Conservation (phyloP, 768 basidiomycete species). For the Tephrocybe rancida region DNA sequence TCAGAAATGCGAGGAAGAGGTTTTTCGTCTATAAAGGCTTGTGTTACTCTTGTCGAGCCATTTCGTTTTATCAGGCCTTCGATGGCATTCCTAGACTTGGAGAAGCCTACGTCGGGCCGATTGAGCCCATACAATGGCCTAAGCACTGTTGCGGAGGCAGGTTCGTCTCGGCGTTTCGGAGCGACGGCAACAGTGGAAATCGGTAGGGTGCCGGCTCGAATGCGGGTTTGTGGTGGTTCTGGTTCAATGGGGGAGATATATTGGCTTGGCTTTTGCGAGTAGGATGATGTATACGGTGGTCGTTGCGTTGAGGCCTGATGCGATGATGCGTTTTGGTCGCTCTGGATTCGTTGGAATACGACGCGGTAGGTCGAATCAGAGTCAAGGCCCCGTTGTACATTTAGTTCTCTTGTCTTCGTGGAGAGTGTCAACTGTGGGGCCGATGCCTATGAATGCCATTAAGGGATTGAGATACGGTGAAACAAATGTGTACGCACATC, state of each 20-base stretch:
- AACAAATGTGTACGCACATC: background rate
- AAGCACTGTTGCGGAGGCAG: conserved; percentile 26
- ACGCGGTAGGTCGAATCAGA: conserved; percentile 11
- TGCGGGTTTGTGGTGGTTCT: conserved; percentile 19
- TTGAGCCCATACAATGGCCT: conserved; percentile 6
- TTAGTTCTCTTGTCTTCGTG: conserved; percentile 1
- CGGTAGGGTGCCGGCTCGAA: conserved; percentile 29
- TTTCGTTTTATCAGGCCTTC: conserved; percentile 20
- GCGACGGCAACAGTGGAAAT: conserved; percentile 18
- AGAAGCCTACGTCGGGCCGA: conserved; percentile 3
- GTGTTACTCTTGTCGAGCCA: conserved; percentile 36
- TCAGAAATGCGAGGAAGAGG: conserved; percentile 41
- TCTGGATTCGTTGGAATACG: conserved; percentile 9
- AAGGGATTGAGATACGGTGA: background rate
- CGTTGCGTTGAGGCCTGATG: conserved; percentile 15
- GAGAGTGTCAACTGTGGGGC: background rate
- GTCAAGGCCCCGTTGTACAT: conserved; percentile 2
- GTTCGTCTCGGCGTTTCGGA: conserved; percentile 41
- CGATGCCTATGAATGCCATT: conserved; percentile 5
- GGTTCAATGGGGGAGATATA: conserved; percentile 22
- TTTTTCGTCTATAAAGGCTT: conserved; percentile 41
- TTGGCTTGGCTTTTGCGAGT: conserved; percentile 37
- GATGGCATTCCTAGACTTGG: conserved; percentile 9
- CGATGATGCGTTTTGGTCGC: conserved; percentile 14
- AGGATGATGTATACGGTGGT: conserved; percentile 12